Conservation (phyloP, 345 rosid genomes). For the Eucalyptus grandis region DNA sequence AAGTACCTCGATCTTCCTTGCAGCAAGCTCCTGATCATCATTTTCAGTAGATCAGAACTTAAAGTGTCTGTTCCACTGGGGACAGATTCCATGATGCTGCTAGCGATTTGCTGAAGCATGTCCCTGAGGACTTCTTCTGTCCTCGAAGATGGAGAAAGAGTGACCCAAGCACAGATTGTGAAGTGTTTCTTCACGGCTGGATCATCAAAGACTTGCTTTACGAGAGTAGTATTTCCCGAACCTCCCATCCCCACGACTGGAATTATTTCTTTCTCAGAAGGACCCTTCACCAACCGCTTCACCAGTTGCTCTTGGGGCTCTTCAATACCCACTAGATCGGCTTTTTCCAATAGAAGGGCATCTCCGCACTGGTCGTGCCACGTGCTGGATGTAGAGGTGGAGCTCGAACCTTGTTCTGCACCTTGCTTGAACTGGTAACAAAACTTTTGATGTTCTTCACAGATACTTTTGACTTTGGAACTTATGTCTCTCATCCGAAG, state of each 20-base stretch:
- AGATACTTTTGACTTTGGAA: not conserved
- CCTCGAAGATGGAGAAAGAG: conserved; percentile 5
- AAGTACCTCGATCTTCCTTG: not conserved
- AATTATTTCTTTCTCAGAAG: not conserved
- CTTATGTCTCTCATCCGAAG: conserved; percentile 1
- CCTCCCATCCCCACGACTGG: conserved; percentile 27
- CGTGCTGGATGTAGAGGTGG: not conserved
- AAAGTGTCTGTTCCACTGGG: not conserved
- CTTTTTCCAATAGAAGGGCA: conserved; percentile 20
- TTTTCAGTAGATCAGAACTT: not conserved
- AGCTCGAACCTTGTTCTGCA: not conserved
- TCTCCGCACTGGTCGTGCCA: conserved; percentile 3
- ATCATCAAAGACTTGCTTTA: conserved; percentile 10
- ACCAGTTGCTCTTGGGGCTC: not conserved
- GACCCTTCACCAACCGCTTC: not conserved
- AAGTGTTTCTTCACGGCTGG: conserved; percentile 2
- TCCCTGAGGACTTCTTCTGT: conserved; percentile 1
- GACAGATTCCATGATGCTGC: not conserved
- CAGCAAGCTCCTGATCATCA: not conserved
- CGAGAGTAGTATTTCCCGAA: conserved; percentile 19
- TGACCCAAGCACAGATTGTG: conserved; percentile 1
- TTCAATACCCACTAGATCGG: conserved; percentile 10
- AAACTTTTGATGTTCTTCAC: conserved; percentile 2
- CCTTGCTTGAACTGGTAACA: not conserved
- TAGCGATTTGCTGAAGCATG: not conserved